Evolutionary conservation across 1,284 basidiomycete genomes (phyloP).

Genomic region (Fomes fomentarius): DNA sequence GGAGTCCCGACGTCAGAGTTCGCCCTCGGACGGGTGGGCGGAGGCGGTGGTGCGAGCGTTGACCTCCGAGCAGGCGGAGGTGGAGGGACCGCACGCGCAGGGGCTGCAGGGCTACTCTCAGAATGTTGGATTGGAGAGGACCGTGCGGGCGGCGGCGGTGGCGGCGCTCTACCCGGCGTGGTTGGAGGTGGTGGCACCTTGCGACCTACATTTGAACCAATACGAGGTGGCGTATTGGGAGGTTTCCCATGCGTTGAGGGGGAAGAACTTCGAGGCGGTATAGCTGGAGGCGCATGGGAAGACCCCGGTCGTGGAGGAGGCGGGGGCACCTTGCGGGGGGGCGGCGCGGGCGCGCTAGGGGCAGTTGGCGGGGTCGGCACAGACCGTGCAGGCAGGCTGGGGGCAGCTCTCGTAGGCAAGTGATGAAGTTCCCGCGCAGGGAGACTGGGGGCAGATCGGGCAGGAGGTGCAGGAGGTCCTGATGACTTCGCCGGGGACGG

Average conservation of each 20-base stretch:
- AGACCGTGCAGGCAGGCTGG: conserved; percentile 25
- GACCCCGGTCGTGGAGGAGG: conserved; percentile 35
- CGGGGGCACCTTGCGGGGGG: conserved; percentile 36
- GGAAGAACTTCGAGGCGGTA: conserved; percentile 33
- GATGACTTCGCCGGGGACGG: conserved; percentile 33
- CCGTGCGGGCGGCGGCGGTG: conserved; percentile 34
- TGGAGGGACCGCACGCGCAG: conserved; percentile 42
- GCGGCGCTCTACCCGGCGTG: conserved; percentile 31
- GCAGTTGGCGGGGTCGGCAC: conserved; percentile 33
- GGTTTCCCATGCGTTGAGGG: conserved; percentile 21
- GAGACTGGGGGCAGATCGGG: conserved; percentile 27
- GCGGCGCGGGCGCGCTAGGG: conserved; percentile 38
- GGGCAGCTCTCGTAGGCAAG: conserved; percentile 26
- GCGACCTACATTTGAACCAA: conserved; percentile 34
- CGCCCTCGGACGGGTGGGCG: conserved; percentile 32
- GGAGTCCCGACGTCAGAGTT: conserved; percentile 27
- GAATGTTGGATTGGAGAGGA: conserved; percentile 28
- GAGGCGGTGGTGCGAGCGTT: conserved; percentile 28
- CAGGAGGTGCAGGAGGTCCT: conserved; percentile 28
- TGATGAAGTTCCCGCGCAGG: conserved; percentile 26
- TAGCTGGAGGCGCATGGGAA: conserved; percentile 27
- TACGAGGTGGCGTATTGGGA: conserved; percentile 32
- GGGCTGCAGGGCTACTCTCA: conserved; percentile 32
- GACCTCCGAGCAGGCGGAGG: conserved; percentile 34
- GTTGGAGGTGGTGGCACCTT: conserved; percentile 40